Evolutionary conservation across 202 grass and related monocot genomes (phyloP).

Genomic region (Saccharum hybrid): DNA sequence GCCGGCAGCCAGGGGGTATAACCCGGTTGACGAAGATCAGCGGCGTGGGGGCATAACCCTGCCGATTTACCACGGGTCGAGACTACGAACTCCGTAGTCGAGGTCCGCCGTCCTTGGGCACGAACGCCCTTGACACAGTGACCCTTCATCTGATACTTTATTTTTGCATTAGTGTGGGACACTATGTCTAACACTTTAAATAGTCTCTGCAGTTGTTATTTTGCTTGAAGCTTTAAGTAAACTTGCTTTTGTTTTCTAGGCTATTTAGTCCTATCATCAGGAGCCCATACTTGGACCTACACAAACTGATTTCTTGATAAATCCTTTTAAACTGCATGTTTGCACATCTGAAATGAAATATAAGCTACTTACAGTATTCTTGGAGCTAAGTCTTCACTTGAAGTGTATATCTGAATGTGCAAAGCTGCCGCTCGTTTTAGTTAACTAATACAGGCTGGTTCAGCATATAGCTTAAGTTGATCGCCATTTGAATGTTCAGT

Average conservation of each 20-base stretch:
- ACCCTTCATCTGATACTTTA: constrained; percentile 11
- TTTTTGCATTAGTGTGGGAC: not conserved
- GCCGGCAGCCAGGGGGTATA: too few species aligned
- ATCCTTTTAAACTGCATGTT: not conserved
- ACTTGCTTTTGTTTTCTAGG: not conserved
- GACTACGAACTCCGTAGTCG: too few species aligned
- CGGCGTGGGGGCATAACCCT: too few species aligned
- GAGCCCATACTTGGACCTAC: not conserved
- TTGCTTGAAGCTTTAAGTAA: constrained; percentile 7
- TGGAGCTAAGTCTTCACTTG: not conserved
- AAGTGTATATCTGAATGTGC: not conserved
- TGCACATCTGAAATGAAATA: constrained; percentile 5
- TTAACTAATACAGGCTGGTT: not conserved
- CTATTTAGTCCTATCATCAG: constrained; percentile 18
- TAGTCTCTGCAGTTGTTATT: not conserved
- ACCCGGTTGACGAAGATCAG: too few species aligned
- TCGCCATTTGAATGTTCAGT: not conserved
- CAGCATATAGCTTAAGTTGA: not conserved
- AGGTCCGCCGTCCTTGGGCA: too few species aligned
- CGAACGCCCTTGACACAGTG: too few species aligned
- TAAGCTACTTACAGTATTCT: constrained; percentile 2
- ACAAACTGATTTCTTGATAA: constrained; percentile 1
- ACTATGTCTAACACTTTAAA: not conserved
- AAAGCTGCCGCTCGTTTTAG: not conserved
- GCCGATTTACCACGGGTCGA: too few species aligned